Evolutionary conservation across 805 yeast species (phyloP).

Genomic region (Barnettozyma populi): DNA sequence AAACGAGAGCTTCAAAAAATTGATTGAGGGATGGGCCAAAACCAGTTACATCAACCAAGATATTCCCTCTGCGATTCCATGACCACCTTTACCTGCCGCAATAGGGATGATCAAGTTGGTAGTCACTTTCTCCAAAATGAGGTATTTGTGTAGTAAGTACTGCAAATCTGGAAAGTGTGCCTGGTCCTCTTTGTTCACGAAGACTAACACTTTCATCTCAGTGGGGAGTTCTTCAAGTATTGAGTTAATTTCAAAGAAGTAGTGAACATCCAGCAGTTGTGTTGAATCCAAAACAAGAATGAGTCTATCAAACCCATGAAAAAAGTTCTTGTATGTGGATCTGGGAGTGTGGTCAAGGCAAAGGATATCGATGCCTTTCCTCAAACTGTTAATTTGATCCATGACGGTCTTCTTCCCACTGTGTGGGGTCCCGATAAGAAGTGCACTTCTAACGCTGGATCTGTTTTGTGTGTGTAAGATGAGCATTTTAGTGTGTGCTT

Average conservation of each 20-base stretch:
- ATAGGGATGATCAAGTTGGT: conserved; percentile 19
- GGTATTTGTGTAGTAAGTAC: conserved; percentile 12
- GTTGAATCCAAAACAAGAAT: conserved; percentile 21
- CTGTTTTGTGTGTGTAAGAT: background rate
- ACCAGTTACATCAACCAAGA: conserved; percentile 23
- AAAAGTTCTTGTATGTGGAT: conserved; percentile 2
- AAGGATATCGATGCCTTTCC: background rate
- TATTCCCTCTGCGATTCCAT: conserved; percentile 25
- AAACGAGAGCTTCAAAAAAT: conserved; percentile 25
- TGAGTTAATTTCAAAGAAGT: conserved; percentile 8
- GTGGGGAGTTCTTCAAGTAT: conserved; percentile 6
- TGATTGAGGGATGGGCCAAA: conserved; percentile 23
- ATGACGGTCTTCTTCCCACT: background rate
- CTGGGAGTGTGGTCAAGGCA: background rate
- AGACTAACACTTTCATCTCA: conserved; percentile 14
- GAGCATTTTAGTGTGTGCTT: background rate
- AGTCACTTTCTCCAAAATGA: conserved; percentile 4
- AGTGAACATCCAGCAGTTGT: conserved; percentile 7
- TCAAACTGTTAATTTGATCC: background rate
- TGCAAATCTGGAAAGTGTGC: conserved; percentile 2
- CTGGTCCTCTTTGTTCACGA: conserved; percentile 20
- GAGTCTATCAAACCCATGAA: conserved; percentile 2
- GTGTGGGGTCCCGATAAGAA: background rate
- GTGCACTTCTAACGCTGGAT: background rate
- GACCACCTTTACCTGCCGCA: conserved; percentile 9